Conservation (phyloP, 306 rosid species). For the Dryas alaskensis region DNA sequence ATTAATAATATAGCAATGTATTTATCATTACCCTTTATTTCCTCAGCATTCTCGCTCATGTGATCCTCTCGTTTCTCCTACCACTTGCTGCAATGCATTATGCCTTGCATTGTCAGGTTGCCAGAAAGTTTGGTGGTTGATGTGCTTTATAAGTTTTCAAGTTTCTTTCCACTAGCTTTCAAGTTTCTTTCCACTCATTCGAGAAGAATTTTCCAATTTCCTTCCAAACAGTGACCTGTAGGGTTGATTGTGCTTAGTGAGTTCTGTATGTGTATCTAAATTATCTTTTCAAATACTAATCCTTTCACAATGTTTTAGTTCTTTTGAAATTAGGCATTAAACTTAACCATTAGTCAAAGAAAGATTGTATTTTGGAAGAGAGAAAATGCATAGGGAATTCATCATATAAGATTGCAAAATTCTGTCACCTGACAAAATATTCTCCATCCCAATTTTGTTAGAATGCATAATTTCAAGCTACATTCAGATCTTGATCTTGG, state of each 20-base stretch:
- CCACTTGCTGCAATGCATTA: constrained; percentile 29
- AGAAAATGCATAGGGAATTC: background rate
- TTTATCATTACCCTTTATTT: background rate
- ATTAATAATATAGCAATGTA: background rate
- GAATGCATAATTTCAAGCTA: background rate
- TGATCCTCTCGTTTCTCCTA: background rate
- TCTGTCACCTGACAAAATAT: background rate
- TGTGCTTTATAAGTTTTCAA: constrained; percentile 1
- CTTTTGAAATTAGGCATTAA: background rate
- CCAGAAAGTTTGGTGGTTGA: background rate
- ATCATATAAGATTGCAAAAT: constrained; percentile 4
- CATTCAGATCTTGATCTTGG: background rate
- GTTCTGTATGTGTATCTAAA: constrained; percentile 2
- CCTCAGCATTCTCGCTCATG: background rate
- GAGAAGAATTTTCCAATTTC: background rate
- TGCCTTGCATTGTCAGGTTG: constrained; percentile 17
- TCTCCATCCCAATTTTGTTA: background rate
- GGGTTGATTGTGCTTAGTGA: constrained; percentile 14
- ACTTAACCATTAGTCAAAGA: background rate
- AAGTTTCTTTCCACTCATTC: background rate
- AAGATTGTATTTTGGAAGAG: constrained; percentile 1
- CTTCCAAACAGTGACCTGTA: background rate
- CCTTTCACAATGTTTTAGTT: background rate
- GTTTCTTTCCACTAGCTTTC: background rate
- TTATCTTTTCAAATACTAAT: background rate